Evolutionary conservation across 495 filamentous ascomycete species (phyloP).

Genomic region (Xylaria cubensis): DNA sequence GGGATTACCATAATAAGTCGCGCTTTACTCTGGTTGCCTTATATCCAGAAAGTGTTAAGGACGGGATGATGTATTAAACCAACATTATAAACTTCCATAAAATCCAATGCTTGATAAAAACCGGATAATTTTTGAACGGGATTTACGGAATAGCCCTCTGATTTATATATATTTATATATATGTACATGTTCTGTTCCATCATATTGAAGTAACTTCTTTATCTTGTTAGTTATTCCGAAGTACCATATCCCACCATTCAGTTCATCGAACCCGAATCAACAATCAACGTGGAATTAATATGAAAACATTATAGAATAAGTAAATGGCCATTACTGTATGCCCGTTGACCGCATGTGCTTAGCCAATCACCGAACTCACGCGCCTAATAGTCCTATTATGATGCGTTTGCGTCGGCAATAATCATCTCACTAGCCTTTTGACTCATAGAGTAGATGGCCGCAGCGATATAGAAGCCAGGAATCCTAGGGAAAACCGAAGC

Average conservation of each 20-base stretch:
- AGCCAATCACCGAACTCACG: neutral
- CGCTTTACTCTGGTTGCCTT: too few species aligned
- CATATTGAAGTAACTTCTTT: neutral
- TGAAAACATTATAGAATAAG: neutral
- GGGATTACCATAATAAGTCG: too few species aligned
- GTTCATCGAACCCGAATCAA: neutral
- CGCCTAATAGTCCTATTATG: neutral
- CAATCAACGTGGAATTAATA: neutral
- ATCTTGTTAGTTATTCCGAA: too few species aligned
- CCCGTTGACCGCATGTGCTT: neutral
- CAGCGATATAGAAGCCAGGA: conserved; percentile 61
- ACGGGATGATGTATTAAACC: too few species aligned
- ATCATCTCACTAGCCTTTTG: conserved; percentile 68
- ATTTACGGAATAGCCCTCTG: too few species aligned
- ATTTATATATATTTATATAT: too few species aligned
- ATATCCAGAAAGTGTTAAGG: too few species aligned
- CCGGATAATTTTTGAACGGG: too few species aligned
- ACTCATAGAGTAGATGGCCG: conserved; percentile 63
- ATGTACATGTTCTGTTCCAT: too few species aligned
- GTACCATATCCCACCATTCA: too few species aligned
- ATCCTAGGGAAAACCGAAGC: conserved; percentile 62
- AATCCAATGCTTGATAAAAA: too few species aligned
- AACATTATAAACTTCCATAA: too few species aligned
- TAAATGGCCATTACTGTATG: neutral
- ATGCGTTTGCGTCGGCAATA: conserved; percentile 28